Percentiles rank a stretch among this genome's conserved stretches.
Evolutionary conservation across 805 yeast species (phyloP).

Genomic region (Metschnikowia picachoensis): DNA sequence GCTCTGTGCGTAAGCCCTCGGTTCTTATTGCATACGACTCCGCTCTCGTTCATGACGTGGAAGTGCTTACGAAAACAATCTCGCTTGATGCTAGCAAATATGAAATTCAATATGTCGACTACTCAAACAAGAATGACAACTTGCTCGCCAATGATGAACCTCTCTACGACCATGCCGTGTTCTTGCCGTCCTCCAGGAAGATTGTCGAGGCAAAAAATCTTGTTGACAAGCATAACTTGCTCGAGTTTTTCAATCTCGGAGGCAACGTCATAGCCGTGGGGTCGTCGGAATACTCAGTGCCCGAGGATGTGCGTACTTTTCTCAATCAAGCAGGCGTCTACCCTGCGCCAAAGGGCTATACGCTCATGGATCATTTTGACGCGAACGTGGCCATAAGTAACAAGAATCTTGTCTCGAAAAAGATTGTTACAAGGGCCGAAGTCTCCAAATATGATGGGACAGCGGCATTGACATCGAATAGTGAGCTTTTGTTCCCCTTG

Average conservation of each 20-base stretch:
- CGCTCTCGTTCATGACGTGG: conserved; percentile 11
- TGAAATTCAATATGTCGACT: conserved; percentile 19
- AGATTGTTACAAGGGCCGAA: conserved; percentile 18
- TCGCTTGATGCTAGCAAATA: conserved; percentile 10
- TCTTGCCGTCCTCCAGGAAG: conserved; percentile 36
- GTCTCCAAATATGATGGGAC: conserved; percentile 42
- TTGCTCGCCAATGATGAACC: conserved; percentile 25
- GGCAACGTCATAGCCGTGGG: conserved; percentile 69
- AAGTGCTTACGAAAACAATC: conserved; percentile 9
- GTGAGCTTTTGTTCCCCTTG: conserved; percentile 67
- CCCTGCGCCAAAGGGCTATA: conserved; percentile 73
- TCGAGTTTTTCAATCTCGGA: conserved; percentile 59
- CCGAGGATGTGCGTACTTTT: conserved; percentile 52
- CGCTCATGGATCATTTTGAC: conserved; percentile 62
- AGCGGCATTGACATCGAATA: conserved; percentile 68
- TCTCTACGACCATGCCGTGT: conserved; percentile 28
- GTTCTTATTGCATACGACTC: conserved; percentile 37
- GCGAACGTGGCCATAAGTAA: conserved; percentile 29
- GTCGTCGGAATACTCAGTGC: conserved; percentile 41
- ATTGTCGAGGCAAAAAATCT: conserved; percentile 31
- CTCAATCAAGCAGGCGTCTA: conserved; percentile 78
- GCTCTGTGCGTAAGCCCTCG: conserved; percentile 8
- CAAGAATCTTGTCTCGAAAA: conserved; percentile 25
- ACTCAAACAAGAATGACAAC: conserved; percentile 19
- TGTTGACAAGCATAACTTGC: conserved; percentile 38